Conservation (phyloP, 2,329 filamentous ascomycete species). For the Sporothrix pseudoabietina region DNA sequence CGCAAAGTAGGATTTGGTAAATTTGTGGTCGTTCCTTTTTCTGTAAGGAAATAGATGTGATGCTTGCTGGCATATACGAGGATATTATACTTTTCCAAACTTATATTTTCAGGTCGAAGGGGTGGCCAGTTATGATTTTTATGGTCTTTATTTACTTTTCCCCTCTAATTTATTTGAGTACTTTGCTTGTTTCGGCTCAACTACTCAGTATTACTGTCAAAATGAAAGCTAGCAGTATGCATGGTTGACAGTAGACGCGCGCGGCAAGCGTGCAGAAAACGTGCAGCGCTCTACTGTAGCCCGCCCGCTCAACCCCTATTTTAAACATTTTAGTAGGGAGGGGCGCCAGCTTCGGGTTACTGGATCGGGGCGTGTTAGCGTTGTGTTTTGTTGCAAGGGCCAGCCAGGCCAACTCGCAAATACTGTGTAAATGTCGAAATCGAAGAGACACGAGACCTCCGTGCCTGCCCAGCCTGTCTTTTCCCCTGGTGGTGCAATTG, state of each 20-base stretch:
- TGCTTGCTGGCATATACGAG: neutral
- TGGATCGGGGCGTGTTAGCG: slow-evolving; percentile 18
- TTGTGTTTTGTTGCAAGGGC: neutral
- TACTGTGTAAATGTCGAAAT: too few species aligned
- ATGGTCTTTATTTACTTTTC: slow-evolving; percentile 6
- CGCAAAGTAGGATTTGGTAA: neutral
- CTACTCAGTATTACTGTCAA: neutral
- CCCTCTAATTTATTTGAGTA: neutral
- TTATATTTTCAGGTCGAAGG: neutral
- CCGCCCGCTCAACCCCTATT: slow-evolving; percentile 12
- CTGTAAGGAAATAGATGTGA: neutral
- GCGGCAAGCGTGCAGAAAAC: slow-evolving; percentile 6
- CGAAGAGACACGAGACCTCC: slow-evolving; percentile 14
- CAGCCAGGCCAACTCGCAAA: neutral
- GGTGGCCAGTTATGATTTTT: neutral
- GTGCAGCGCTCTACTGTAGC: neutral
- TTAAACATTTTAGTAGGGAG: neutral
- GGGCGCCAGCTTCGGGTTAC: neutral
- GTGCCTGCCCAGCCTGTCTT: neutral
- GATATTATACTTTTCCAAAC: neutral
- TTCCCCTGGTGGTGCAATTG: neutral
- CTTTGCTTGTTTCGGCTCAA: neutral
- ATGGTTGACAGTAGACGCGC: slow-evolving; percentile 1
- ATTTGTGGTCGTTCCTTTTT: neutral
- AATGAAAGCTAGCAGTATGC: neutral